These are phyloP conservation scores for Gyrodon lividus DNA, from an alignment of 768 basidiomycete genomes.

Conservation along the genomic window DNA sequence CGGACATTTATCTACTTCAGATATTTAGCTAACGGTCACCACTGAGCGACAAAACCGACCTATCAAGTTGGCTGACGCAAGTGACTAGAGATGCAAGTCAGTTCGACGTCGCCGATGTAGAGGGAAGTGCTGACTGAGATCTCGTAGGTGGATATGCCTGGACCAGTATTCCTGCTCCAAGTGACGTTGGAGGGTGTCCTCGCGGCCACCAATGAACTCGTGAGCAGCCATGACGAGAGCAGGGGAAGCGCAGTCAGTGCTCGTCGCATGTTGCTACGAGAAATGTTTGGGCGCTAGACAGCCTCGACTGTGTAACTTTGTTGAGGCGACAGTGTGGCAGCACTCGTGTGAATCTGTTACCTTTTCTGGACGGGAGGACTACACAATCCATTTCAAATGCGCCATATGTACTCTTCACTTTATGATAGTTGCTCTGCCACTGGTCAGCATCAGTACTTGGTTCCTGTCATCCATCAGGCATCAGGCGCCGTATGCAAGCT, in stretches of 20 bases:
- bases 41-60: slow-evolving; percentile 6
- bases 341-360: too few relatives aligned
- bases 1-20: slow-evolving; percentile 56
- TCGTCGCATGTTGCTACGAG: slow-evolving; percentile 24
- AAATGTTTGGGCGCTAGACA: neutral
- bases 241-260: slow-evolving; percentile 1
- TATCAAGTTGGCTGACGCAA: slow-evolving; percentile 16
- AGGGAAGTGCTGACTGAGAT: slow-evolving; percentile 21
- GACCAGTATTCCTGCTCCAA: slow-evolving; percentile 11
- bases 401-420: too few relatives aligned
- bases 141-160: slow-evolving; percentile 23
- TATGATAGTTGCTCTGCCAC: too few relatives aligned
- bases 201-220: slow-evolving; percentile 2
- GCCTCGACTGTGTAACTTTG: too few relatives aligned
- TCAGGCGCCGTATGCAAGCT: too few relatives aligned
- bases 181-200: slow-evolving; percentile 12
- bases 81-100: slow-evolving; percentile 18
- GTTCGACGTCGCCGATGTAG: slow-evolving; percentile 2
- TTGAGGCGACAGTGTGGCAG: too few relatives aligned
- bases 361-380: too few relatives aligned
- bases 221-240: slow-evolving; percentile 16
- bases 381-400: too few relatives aligned
- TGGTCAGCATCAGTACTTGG: too few relatives aligned
- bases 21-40: neutral
- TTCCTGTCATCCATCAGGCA: too few relatives aligned